Evolutionary conservation across 257 asterid species (phyloP), one percentile per base, ranked within the genome.

Genomic region (Paulownia fortunei): DNA sequence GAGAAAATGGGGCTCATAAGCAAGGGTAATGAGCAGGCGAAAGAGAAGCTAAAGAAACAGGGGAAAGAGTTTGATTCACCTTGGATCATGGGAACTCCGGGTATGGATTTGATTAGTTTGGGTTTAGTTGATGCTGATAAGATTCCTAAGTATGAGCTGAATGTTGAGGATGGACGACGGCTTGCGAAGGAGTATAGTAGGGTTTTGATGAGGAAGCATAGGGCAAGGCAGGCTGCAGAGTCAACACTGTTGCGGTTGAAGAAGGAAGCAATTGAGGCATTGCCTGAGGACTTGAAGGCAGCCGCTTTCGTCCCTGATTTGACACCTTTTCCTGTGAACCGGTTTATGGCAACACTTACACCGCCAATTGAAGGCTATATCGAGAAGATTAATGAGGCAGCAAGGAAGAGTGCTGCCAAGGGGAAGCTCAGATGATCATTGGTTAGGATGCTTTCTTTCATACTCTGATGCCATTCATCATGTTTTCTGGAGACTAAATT

Each of bases 341-440:
- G 92, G 68, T 88, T 86, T 60, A 87, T 93, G 96, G 93, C 98
- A 1, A 90, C 99, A 1, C 81, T 95, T 47, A 93, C 99, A 0
- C 99, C 98, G 12, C 98, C 98, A 3, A 93, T 95, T 60, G 98
- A 95, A 85, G 99, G 98, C 5, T 92, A 93, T 64, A 82, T 86
- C 23, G 99, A 93, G 82, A 93, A 89, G 89, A 82, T 95, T 41
- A 85, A 87, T 34, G 99, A 93, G 87, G 99, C 99, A 3, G 92
- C 98, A 6, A 86, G 76, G 85, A 89, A 74, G 88, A 87, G 87
- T 60, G 80, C 87, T 51, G 90, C 81, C 27, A 88, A 86, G 83
- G 93, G 78, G 85, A 94, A 92, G 83, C 96, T 89, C 79, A 79
- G 97, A 88, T 94, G 74, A 91, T 74, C 36, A 2, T 56, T 78